These are phyloP conservation scores for Gossypium davidsonii DNA, from an alignment of 441 rosid genomes.

Conservation along the genomic window DNA sequence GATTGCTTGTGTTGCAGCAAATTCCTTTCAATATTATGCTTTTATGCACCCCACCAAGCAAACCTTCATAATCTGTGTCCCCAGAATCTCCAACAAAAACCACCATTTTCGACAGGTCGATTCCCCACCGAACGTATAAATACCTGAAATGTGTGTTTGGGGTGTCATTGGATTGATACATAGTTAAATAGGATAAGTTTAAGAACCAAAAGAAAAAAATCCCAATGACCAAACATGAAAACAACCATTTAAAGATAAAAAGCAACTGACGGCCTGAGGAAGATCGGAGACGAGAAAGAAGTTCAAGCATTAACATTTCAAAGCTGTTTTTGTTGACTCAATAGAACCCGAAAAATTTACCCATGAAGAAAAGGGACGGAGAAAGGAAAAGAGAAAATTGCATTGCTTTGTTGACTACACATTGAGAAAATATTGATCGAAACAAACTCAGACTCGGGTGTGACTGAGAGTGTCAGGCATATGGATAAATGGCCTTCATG, in stretches of 20 bases:
- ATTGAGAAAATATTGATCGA: neutral
- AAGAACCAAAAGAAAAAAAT: neutral
- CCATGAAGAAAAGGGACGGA: neutral
- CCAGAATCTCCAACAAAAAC: conserved; percentile 86
- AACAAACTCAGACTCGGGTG: neutral
- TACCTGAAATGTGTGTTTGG: conserved; percentile 42
- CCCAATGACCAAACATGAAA: neutral
- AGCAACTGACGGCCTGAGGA: neutral
- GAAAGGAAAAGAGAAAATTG: neutral
- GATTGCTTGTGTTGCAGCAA: conserved; percentile 44
- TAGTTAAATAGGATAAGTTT: neutral
- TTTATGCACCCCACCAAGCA: conserved; percentile 81
- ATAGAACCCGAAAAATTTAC: neutral
- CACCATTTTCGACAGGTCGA: conserved; percentile 66
- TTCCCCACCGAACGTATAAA: conserved; percentile 79
- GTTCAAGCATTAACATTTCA: neutral
- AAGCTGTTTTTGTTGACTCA: neutral
- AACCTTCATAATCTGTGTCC: conserved; percentile 85
- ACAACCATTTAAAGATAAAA: neutral
- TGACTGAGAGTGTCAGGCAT: neutral
- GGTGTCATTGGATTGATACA: neutral
- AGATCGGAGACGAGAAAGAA: neutral
- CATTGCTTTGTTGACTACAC: neutral
- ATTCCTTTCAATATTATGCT: conserved; percentile 65
- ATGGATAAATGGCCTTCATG: neutral